phyloP scores from a whole-genome alignment of 441 rosid genomes.

The Breynia disticha region DNA sequence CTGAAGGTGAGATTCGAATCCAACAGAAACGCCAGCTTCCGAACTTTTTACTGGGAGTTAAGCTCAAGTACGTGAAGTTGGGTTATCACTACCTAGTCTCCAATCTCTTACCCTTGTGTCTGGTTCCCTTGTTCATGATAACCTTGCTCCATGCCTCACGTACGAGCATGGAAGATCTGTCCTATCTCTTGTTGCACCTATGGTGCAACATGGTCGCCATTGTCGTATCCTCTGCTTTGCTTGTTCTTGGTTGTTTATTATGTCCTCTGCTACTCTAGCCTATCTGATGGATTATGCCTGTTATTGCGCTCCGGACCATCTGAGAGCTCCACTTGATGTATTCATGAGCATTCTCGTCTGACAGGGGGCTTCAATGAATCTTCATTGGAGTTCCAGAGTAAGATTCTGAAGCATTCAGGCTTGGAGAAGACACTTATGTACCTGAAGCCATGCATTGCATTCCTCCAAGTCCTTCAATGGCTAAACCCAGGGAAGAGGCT shows the following conservation, averaged over 20 bases:
- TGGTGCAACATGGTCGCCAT: conserved; percentile 50
- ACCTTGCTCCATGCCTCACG: conserved; percentile 42
- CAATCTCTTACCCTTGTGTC: conserved; percentile 43
- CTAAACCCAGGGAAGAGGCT: conserved; percentile 62
- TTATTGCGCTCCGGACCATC: conserved; percentile 40
- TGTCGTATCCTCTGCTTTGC: conserved; percentile 35
- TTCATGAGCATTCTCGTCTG: conserved; percentile 55
- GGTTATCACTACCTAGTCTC: conserved; percentile 62
- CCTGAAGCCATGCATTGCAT: conserved; percentile 62
- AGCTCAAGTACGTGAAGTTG: conserved; percentile 65
- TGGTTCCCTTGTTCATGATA: conserved; percentile 39
- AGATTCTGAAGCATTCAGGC: conserved; percentile 64
- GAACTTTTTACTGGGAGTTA: conserved; percentile 69
- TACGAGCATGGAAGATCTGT: conserved; percentile 38
- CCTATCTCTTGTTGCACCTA: conserved; percentile 47
- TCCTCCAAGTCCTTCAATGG: conserved; percentile 58
- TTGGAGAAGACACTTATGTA: conserved; percentile 61
- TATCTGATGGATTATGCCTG: conserved; percentile 52
- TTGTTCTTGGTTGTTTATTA: conserved; percentile 44
- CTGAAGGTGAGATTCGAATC: conserved; percentile 43
- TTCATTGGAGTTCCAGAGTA: conserved; percentile 68
- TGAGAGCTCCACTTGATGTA: conserved; percentile 35
- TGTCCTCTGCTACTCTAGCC: conserved; percentile 47
- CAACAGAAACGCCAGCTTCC: conserved; percentile 43
- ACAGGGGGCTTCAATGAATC: conserved; percentile 61